Evolutionary conservation across 2,329 filamentous ascomycete genomes (phyloP), one percentile per base, ranked within the genome.

Genomic region (Rasamsonia emersonii): DNA sequence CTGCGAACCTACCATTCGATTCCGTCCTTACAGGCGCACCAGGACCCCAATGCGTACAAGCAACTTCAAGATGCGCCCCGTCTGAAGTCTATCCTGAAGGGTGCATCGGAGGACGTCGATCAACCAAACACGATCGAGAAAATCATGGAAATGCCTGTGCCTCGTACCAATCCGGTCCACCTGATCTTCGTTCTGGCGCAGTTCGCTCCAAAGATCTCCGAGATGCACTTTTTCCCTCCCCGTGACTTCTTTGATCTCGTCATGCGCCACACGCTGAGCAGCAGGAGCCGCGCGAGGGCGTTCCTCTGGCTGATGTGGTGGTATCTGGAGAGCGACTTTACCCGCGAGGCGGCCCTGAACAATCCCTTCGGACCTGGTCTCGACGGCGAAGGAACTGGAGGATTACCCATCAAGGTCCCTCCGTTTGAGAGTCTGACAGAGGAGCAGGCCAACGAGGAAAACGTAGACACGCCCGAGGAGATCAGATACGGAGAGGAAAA

Each of bases 301-400:
- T 98, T 98, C 47, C 64, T 98, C 13, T 98, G 91, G 91, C 68
- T 98, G 41, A 93, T 98, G 78, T 98, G 91, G 91, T 95, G 91
- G 68, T 96, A 98, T 53, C 72, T 98, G 11, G 91, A 98, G 56
- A 94, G 88, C 17, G 86, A 95, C 54, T 96, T 95, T 46, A 84
- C 84, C 0, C 77, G 82, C 46, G 84, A 94, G 49, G 86, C 84
- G 35, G 89, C 86, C 26, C 72, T 85, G 28, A 80, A 84, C 46
- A 98, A 98, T 50, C 91, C 91, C 0, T 98, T 95, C 48, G 91
- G 91, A 0, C 57, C 61, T 2, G 65, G 65, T 9, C 40, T 59
- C 21, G 58, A 61, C 28, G 62, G 59, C 17, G 59, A 66, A 32
- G 60, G 55, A 7, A 51, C 56, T 4, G 61, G 54, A 8, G 61